Conservation (phyloP, 169 alveolate species). For the Babesia gibsoni region DNA sequence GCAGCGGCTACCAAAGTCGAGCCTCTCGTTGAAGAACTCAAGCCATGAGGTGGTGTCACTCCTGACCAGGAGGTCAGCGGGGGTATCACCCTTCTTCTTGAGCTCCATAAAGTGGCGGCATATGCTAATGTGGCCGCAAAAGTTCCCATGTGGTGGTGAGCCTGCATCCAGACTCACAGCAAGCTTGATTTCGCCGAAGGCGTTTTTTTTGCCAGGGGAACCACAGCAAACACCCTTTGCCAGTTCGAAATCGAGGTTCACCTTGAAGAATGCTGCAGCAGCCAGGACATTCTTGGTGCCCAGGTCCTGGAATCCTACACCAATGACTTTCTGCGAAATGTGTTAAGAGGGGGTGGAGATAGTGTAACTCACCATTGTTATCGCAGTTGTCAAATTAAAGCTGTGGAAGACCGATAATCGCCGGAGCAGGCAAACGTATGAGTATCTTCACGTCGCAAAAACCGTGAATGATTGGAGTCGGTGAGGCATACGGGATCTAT, state of each 20-base stretch:
- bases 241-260: constrained; percentile 40
- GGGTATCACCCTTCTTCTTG: constrained; percentile 27
- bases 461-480: too few relatives aligned
- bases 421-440: too few relatives aligned
- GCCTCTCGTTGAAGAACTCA: constrained; percentile 67
- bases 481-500: too few relatives aligned
- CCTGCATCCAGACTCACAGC: constrained; percentile 36
- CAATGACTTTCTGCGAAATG: constrained; percentile 46
- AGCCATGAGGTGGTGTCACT: constrained; percentile 71
- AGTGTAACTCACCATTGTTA: background rate
- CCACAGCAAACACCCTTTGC: constrained; percentile 51
- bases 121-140: constrained; percentile 51
- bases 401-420: too few relatives aligned
- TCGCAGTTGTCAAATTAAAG: too few relatives aligned
- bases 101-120: constrained; percentile 52
- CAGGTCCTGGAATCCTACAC: constrained; percentile 48
- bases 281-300: constrained; percentile 61
- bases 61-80: constrained; percentile 30
- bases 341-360: background rate
- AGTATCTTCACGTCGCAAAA: too few relatives aligned
- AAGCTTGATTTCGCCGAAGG: constrained; percentile 57
- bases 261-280: constrained; percentile 41
- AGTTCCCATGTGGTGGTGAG: constrained; percentile 14
- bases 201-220: constrained; percentile 42
- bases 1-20: constrained; percentile 65